Evolutionary conservation across 345 rosid genomes (phyloP).

Genomic region (Syzygium aqueum): DNA sequence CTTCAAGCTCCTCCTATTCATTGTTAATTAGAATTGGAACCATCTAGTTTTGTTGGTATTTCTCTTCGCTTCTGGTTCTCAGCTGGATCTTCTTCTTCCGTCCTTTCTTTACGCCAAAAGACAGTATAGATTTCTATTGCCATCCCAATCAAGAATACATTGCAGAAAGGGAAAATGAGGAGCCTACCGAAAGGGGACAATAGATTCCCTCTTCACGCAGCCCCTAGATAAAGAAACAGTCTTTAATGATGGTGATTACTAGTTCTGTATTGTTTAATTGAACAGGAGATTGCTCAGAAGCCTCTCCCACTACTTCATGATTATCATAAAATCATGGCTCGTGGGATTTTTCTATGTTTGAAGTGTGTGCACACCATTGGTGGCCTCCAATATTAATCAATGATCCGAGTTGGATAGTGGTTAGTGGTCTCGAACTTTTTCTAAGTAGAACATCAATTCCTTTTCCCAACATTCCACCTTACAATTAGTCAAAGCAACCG

Average conservation of each 20-base stretch:
- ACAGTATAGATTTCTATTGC: neutral
- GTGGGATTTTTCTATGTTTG: neutral
- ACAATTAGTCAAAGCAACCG: neutral
- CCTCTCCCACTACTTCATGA: neutral
- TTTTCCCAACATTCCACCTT: neutral
- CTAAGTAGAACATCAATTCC: neutral
- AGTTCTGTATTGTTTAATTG: neutral
- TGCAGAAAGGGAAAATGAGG: neutral
- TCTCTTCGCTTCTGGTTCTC: neutral
- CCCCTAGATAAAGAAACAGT: neutral
- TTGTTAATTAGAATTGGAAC: neutral
- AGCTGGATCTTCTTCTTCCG: neutral
- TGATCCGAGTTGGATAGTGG: neutral
- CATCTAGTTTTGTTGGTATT: neutral
- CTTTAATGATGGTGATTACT: neutral
- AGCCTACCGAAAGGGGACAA: neutral
- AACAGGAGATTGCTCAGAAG: neutral
- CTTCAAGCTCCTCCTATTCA: neutral
- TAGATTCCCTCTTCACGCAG: neutral
- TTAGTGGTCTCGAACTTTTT: neutral
- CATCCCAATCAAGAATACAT: neutral
- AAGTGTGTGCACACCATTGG: neutral
- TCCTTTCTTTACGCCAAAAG: neutral
- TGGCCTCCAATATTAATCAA: neutral
- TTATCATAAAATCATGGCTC: neutral